Evolutionary conservation across 2,329 filamentous ascomycete species (phyloP), one percentile per base, ranked within the genome.

Genomic region (Alternaria brassicicola): DNA sequence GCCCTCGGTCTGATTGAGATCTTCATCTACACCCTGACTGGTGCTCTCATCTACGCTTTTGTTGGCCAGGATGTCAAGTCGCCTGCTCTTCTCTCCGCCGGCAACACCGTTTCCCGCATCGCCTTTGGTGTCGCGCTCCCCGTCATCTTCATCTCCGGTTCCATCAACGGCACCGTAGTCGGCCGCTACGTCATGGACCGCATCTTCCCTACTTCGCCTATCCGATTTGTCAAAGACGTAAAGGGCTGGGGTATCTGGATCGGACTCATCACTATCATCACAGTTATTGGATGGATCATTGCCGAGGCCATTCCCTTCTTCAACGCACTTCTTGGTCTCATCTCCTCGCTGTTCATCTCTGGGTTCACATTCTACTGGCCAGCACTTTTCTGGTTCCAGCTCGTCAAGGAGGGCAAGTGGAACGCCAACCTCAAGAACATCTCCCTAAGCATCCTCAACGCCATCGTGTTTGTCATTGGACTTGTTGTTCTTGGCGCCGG

Each of bases 51-150:
- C 70, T 92, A 92, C 77, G 80, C 85, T 48, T 92, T 85, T 65
- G 86, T 85, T 13, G 89, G 89, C 1, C 77, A 79, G 1, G 78
- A 82, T 25, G 88, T 92, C 12, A 81, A 83, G 9, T 71, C 86
- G 3, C 89, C 89, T 0, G 89, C 89, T 0, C 81, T 92, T 1
- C 85, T 88, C 4, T 89, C 88, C 0, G 85, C 88, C 4, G 82
- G 84, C 5, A 68, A 73, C 6, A 74, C 82, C 0, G 79, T 91
- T 45, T 82, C 85, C n/a, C 89, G 90, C 70, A 80, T 89, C 13
- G 89, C 89, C n/a, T 92, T 88, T 77, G 88, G 87, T 30, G 79
- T 91, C 56, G 89, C 89, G 0, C 82, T 89, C 3, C 88, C 89
- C 30, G 90, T 90, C 26, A 91, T 91, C 64, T 82, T 92, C 60